phyloP scores from a whole-genome alignment of 805 yeast genomes.

The Metschnikowia corniflorae region DNA sequence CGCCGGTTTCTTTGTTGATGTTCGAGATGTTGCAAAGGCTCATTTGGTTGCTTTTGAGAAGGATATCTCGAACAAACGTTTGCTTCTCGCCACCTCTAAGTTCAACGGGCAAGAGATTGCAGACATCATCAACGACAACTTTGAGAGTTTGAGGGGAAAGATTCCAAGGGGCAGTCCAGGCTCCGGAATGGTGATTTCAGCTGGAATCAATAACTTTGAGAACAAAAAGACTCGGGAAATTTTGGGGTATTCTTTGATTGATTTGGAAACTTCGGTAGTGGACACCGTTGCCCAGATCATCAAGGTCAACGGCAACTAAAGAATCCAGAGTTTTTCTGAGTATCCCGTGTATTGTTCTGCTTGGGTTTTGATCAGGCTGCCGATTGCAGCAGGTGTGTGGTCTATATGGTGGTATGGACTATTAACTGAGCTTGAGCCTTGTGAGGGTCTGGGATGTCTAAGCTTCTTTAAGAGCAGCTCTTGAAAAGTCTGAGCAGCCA shows the following conservation, averaged over 20 bases:
- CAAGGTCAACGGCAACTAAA: not conserved
- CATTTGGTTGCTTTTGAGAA: conserved; percentile 16
- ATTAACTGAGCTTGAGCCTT: too few species aligned
- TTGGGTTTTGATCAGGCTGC: too few species aligned
- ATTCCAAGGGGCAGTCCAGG: conserved; percentile 43
- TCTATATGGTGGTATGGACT: too few species aligned
- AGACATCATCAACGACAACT: conserved; percentile 36
- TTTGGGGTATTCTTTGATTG: conserved; percentile 38
- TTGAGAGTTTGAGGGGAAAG: conserved; percentile 34
- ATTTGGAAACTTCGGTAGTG: conserved; percentile 35
- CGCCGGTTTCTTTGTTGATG: conserved; percentile 21
- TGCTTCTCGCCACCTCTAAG: conserved; percentile 23
- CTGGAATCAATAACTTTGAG: conserved; percentile 22
- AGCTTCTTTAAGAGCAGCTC: too few species aligned
- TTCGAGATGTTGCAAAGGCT: conserved; percentile 20
- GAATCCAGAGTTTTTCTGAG: too few species aligned
- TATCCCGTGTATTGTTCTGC: too few species aligned
- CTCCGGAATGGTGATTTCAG: conserved; percentile 17
- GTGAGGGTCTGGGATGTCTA: too few species aligned
- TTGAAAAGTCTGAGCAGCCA: too few species aligned
- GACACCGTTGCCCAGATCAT: conserved; percentile 42
- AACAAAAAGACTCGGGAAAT: conserved; percentile 32
- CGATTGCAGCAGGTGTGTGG: too few species aligned
- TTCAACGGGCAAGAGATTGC: conserved; percentile 28
- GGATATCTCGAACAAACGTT: conserved; percentile 23